Base-by-base conservation (phyloP, 495 filamentous ascomycete species). In the Neurospora sp. region DNA sequence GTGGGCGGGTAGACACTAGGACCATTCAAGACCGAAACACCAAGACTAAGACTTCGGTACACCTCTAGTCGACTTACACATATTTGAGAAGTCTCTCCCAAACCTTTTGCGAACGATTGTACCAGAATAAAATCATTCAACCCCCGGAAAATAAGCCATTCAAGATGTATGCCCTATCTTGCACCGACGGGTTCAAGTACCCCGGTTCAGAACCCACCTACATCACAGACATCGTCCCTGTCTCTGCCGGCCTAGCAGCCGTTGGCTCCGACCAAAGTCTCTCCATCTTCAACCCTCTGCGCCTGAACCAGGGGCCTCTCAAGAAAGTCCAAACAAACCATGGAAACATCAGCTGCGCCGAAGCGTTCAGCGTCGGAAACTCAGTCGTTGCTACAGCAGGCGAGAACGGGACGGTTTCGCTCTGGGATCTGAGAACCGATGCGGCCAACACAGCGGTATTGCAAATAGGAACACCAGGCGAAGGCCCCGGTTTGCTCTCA, bases 401-500 rank as follows among this genome's bases (percentile, higher is more conserved):
- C 31, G 85, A 90, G 76, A 89, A 91, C 73, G 90, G 90, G 18
- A 81, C 81, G 9, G 79, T 91, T 37, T 84, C 82, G 9, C 70
- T 89, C 38, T 89, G 88, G 85, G 90, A 93, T 80, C 74, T 87
- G 70, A 80, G 89, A 20, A 77, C 78, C 68, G 78, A 82, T 72
- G 75, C 79, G 9, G 59, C 74, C 12, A 78, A 76, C 40, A 79
- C 82, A 20, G 68, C 76, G 70, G 82, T 81, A 0, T 72, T 81
- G 61, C 78, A 78, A 44, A 86, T 82, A 79, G 81, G 68, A 61
- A 38, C 41, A 68, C 9, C 42, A 85, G 82, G 81, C 42, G 79
- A 81, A 68, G 78, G 77, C 59, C 79, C 83, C 1, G 85, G 91
- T 38, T 85, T 94, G 40, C 82, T 93, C n/a, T 92, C 93, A 1